Conservation (phyloP, 768 basidiomycete genomes). For the Boletus pseudopeckii region DNA sequence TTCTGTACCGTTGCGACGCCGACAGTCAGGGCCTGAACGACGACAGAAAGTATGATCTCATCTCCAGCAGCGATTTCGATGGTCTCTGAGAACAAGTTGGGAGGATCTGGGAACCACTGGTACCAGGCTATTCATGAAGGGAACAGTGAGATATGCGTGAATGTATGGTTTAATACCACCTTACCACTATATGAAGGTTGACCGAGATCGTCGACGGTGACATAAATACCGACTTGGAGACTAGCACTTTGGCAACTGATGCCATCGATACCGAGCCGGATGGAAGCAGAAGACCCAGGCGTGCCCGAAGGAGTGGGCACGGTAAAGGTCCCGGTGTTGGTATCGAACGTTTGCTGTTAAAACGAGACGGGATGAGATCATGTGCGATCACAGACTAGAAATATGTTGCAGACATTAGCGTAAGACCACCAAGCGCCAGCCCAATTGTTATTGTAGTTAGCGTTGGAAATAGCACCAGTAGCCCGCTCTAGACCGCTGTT, state of each 20-base stretch:
- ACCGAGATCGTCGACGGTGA: background rate
- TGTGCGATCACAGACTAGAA: background rate
- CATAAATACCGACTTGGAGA: background rate
- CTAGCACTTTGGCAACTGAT: background rate
- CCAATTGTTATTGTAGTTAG: constrained; percentile 1
- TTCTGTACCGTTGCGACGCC: constrained; percentile 1
- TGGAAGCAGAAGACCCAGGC: background rate
- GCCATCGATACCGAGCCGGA: constrained; percentile 13
- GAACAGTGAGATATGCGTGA: background rate
- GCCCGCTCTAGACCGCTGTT: background rate
- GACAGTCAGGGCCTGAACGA: background rate
- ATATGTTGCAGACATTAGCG: background rate
- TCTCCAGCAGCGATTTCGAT: constrained; percentile 3
- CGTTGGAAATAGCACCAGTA: background rate
- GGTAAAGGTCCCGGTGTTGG: constrained; percentile 5
- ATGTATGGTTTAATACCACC: background rate
- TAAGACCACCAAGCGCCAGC: background rate
- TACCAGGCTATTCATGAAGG: constrained; percentile 1
- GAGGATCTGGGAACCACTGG: background rate
- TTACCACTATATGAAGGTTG: background rate
- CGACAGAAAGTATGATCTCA: background rate
- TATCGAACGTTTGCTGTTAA: constrained; percentile 1
- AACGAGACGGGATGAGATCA: background rate
- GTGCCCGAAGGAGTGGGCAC: background rate
- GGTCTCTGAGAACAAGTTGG: background rate